Percentiles rank a stretch among this genome's conserved stretches.
These are phyloP conservation scores for Rhynchosporium agropyri DNA, from an alignment of 2,329 filamentous ascomycete species.

Conservation along the genomic window DNA sequence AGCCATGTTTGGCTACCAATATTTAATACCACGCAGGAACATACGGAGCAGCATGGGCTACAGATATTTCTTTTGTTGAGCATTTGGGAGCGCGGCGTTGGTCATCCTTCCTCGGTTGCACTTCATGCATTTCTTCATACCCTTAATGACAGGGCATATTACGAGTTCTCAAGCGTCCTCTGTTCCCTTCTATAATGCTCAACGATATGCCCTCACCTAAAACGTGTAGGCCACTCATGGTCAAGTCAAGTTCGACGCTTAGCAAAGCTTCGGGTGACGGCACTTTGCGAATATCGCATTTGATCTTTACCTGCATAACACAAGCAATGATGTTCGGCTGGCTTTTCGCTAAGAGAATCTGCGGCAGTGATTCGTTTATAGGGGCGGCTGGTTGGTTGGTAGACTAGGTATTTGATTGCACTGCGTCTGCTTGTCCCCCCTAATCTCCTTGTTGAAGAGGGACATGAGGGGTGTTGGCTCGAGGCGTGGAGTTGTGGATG, in stretches of 20 bases:
- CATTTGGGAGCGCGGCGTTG: conserved; percentile 45
- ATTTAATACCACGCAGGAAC: conserved; percentile 15
- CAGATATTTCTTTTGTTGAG: conserved; percentile 38
- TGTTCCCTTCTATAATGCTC: conserved; percentile 16
- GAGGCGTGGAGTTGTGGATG: conserved; percentile 7
- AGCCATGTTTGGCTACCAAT: neutral
- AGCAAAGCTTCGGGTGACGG: neutral
- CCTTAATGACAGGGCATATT: conserved; percentile 18
- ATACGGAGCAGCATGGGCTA: neutral
- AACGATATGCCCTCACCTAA: conserved; percentile 2
- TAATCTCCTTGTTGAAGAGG: conserved; percentile 12
- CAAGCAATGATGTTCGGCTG: conserved; percentile 4
- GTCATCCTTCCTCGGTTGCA: conserved; percentile 28
- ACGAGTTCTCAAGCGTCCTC: conserved; percentile 32
- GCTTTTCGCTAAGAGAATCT: neutral
- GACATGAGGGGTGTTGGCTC: conserved; percentile 3
- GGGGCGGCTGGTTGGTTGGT: conserved; percentile 16
- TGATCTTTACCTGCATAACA: conserved; percentile 25
- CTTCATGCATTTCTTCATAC: conserved; percentile 36
- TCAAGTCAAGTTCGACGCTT: neutral
- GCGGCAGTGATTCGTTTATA: conserved; percentile 20
- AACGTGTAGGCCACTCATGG: conserved; percentile 4
- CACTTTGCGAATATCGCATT: conserved; percentile 25
- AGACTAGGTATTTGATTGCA: conserved; percentile 24
- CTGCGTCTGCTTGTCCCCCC: conserved; percentile 11